Conservation (phyloP, 805 yeast genomes). For the Torulaspora gathmanii region DNA sequence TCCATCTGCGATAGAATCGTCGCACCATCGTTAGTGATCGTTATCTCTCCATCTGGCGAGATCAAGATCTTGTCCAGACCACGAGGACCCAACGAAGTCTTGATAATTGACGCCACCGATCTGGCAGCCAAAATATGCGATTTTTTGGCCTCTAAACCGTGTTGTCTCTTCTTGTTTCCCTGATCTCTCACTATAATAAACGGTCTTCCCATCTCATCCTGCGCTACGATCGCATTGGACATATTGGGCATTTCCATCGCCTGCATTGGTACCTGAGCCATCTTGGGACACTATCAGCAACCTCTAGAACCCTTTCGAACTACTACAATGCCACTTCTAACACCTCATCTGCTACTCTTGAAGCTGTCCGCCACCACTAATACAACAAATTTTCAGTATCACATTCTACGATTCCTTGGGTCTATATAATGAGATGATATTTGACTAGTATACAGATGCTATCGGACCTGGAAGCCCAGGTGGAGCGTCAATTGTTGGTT, state of each 20-base stretch:
- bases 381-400: conserved; percentile 6
- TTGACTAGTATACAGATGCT: neutral
- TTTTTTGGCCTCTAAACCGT: conserved; percentile 73
- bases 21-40: conserved; percentile 98
- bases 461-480: neutral
- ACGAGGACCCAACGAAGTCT: conserved; percentile 93
- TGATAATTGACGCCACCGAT: conserved; percentile 86
- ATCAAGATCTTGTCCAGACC: conserved; percentile 96
- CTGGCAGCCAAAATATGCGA: conserved; percentile 93
- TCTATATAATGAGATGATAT: neutral
- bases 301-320: neutral
- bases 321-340: neutral
- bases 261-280: conserved; percentile 33
- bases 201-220: conserved; percentile 99
- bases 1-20: conserved; percentile 96
- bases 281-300: conserved; percentile 10
- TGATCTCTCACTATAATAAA: conserved; percentile 93
- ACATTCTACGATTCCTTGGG: conserved; percentile 1
- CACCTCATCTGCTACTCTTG: neutral
- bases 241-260: conserved; percentile 70
- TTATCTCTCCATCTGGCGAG: conserved; percentile 95
- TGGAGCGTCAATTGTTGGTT: conserved; percentile 65
- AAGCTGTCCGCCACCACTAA: conserved; percentile 2
- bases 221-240: conserved; percentile 98
- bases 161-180: conserved; percentile 57